Percentiles rank a stretch among this genome's conserved stretches.
phyloP scores from a whole-genome alignment of 768 basidiomycete species.

The Termitomyces sp. region DNA sequence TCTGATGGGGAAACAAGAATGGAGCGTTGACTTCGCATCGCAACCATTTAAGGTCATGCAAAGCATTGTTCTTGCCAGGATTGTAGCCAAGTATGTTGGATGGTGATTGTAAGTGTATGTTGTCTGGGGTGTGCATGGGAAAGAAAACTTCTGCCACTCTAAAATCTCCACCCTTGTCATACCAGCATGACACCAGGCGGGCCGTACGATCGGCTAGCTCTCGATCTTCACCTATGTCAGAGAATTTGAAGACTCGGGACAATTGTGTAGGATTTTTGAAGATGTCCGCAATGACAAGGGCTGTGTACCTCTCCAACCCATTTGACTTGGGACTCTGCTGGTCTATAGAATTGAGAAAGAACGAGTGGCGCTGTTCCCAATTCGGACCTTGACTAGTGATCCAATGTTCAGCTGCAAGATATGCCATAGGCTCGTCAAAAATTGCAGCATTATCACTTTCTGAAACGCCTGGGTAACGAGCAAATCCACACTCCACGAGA shows the following conservation, averaged over 20 bases:
- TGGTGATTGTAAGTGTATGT: not conserved
- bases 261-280: not conserved
- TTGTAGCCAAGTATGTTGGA: not conserved
- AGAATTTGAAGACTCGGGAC: not conserved
- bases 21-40: not conserved
- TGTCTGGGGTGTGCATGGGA: not conserved
- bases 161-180: not conserved
- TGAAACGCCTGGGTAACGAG: not conserved
- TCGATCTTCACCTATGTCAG: not conserved
- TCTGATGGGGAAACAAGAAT: not conserved
- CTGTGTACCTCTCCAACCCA: not conserved
- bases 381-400: not conserved
- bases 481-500: constrained; percentile 6
- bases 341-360: not conserved
- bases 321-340: not conserved
- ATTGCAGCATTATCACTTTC: not conserved
- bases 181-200: constrained; percentile 2
- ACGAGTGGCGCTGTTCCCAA: not conserved
- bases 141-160: not conserved
- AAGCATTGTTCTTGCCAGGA: not conserved
- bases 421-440: constrained; percentile 3
- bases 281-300: not conserved
- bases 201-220: not conserved
- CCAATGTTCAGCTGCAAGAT: constrained; percentile 3
- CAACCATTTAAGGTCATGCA: not conserved